Base-by-base conservation (phyloP, 208 protist species). In the Leishmania arabica region DNA sequence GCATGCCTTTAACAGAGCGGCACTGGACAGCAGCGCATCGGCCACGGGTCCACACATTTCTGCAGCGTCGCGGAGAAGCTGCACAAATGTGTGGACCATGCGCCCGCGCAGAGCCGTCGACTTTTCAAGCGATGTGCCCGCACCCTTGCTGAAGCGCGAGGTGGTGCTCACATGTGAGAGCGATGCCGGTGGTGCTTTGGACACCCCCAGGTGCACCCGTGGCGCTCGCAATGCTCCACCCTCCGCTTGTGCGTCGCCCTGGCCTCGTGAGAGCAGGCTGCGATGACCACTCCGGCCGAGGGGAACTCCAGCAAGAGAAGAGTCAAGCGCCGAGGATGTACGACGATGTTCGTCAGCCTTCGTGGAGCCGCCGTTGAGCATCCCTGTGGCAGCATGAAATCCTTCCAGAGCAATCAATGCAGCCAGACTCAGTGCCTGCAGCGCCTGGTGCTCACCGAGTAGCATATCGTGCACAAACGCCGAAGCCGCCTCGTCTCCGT, bases 401-500 rank as follows among this genome's bases (percentile, higher is more conserved):
- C 47, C 69, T 13, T 82, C 65, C 8, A 82, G 2, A 7, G 82
- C 82, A 1, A 75, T 45, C 37, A 85, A 68, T 8, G 82, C 77
- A 37, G 58, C 51, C 64, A 73, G 31, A 42, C 54, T 75, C 49
- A 85, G 65, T 75, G 89, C 91, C 47, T 88, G 81, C 53, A 92
- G 83, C 0, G 87, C 91, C 49, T 91, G 84, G 66, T 94, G 87
- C 74, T 89, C 81, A 17, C 83, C 77, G 4, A 90, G 74, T n/a
- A 92, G 74, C 40, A 91, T 68, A 42, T 92, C 87, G n/a, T 81
- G 65, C 27, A 92, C 79, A 66, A 92, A 91, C 2, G 34, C 42
- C 24, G 40, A 69, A 13, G 86, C 74, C 58, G 81, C 87, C 47
- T 65, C 86, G 3, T 40, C 31, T 24, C 88, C 88, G 77, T 84